Evolutionary conservation across 345 rosid species (phyloP), one percentile per base, ranked within the genome.

Genomic region (Eucalyptus brandiana): DNA sequence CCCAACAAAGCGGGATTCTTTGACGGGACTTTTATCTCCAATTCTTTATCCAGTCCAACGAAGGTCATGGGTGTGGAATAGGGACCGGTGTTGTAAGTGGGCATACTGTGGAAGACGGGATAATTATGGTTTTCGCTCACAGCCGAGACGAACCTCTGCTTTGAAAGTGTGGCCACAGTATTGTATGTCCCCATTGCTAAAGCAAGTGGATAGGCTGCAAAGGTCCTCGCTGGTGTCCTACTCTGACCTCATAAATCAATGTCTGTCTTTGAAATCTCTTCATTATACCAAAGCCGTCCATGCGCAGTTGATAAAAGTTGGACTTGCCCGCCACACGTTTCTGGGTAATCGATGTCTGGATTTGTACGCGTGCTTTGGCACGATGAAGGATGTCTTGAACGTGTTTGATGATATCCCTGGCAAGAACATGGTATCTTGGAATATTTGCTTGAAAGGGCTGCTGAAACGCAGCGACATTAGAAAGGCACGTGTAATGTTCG

Each of bases 261-360:
- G 93, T 91, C 93, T 93, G 6, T 92, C 91, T 40, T 62, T 91
- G 24, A 94, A 91, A 58, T 94, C 92, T 12, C 86, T 89, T 44
- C 83, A 87, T 87, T 90, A 91, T 18, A 86, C 92, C 65, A 89
- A 90, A 88, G 87, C 87, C 89, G 87, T 95, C 51, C 97, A 97
- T 91, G 95, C 96, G 86, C 95, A 91, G 91, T 88, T 97, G 92
- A 53, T 95, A 49, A 95, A 95, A 92, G 90, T 92, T 80, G 97
- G 98, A 17, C 89, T 94, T n/a, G 44, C 90, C 89, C 76, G 89
- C 85, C 91, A 87, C 65, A 95, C 97, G 86, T 94, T 91, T 90
- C 93, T 95, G 93, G 96, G 95, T 44, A 97, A 96, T 87, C 97
- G 95, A 5, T 96, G 94, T 89, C 91, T 97, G 80, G 95, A 96